Percentiles rank a stretch among this genome's conserved stretches.
These are phyloP conservation scores for Panus rudis DNA, from an alignment of 768 basidiomycete genomes.

Conservation along the genomic window DNA sequence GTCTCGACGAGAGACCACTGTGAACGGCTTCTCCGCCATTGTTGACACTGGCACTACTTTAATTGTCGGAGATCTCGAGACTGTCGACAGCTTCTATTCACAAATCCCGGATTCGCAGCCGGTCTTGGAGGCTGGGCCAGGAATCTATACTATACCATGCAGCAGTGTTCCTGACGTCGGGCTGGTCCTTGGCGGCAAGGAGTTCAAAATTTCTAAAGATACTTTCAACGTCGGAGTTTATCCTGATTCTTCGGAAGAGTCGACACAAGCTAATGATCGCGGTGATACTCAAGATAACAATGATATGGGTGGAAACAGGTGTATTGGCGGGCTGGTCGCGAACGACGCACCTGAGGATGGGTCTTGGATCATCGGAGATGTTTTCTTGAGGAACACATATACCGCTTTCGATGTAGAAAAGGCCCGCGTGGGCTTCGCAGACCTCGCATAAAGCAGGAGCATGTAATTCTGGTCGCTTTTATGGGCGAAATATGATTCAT, in stretches of 20 bases:
- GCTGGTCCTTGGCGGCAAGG: slow-evolving; percentile 17
- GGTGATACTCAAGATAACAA: too few relatives aligned
- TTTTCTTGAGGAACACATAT: neutral
- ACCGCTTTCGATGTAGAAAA: slow-evolving; percentile 29
- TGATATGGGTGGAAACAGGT: too few relatives aligned
- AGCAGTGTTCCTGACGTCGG: slow-evolving; percentile 8
- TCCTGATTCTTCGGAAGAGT: too few relatives aligned
- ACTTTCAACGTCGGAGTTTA: slow-evolving; percentile 1
- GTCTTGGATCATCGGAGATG: neutral
- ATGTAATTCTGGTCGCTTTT: too few relatives aligned
- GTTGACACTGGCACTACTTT: slow-evolving; percentile 32
- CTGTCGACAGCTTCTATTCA: slow-evolving; percentile 21
- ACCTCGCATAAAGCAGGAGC: neutral
- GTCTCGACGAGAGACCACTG: too few relatives aligned
- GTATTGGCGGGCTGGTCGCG: too few relatives aligned
- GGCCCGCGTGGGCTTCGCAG: slow-evolving; percentile 14
- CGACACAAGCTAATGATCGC: too few relatives aligned
- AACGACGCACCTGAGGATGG: too few relatives aligned
- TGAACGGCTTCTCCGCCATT: slow-evolving; percentile 18
- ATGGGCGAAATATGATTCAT: too few relatives aligned
- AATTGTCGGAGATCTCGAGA: slow-evolving; percentile 22
- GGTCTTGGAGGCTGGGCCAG: slow-evolving; percentile 12
- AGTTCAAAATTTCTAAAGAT: neutral
- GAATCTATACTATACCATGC: slow-evolving; percentile 23
- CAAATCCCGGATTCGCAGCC: slow-evolving; percentile 18